Base-by-base conservation (phyloP, 441 rosid species). In the Adansonia rubrostipa region DNA sequence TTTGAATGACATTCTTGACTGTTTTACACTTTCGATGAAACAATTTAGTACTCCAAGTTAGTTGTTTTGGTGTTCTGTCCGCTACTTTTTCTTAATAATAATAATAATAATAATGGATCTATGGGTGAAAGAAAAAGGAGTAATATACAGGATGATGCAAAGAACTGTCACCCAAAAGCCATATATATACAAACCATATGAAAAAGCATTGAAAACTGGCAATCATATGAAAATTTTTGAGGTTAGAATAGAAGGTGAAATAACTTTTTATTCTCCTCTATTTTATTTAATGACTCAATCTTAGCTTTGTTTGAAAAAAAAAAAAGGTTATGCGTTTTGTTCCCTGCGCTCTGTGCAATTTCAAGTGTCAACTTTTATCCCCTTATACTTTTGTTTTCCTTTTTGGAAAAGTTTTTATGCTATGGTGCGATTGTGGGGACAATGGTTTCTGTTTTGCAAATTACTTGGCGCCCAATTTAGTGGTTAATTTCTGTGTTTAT, bases 341-440 rank as follows among this genome's bases (percentile, higher is more conserved):
- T 76, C 71, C 68, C 84, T 58, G 67, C 62, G 15, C 42, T 36
- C 14, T n/a, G 28, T 78, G 82, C 75, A 77, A 62, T 75, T 79
- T 77, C 83, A 15, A 80, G 75, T 56, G 77, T 4, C 42, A 36
- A 36, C 42, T 36, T 36, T 36, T 36, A 36, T 36, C 42, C 42
- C 6, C 42, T 5, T 80, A 22, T 53, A 40, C 83, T 81, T 75
- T 79, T 60, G 28, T 24, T 15, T 20, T 78, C 73, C 75, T 84
- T 81, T 84, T 60, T 72, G 73, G 72, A 79, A 71, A 61, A 61
- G 68, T 78, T 75, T 77, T 20, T 56, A 28, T 51, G 17, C 15
- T 24, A 20, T 42, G 42, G 82, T 82, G 86, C 70, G 57, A 77
- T 14, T 57, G 80, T 78, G 85, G 86, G 86, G 81, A 60, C 79